Base-by-base conservation (phyloP, 2,329 filamentous ascomycete species). In the Chrysoporthe deuterocubensis region DNA sequence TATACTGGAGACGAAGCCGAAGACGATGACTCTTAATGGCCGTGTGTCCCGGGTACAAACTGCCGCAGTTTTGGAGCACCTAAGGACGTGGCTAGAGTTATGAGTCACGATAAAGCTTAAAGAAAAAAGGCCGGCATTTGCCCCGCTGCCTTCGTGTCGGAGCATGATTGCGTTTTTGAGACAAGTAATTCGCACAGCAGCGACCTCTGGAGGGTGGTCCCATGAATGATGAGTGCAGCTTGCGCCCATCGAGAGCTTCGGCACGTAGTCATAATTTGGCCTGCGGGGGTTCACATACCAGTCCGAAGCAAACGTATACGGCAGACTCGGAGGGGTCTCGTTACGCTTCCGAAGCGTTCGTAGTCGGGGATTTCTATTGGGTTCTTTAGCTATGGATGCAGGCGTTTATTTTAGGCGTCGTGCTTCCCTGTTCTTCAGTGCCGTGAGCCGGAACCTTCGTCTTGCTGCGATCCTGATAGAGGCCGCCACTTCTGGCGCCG, bases 301-400 rank as follows among this genome's bases (percentile, higher is more conserved):
- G 32, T 11, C 66, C 66, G 57, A 65, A 68, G 56, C 66, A 68
- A 50, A 65, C 62, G 56, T 52, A 26, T 60, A 68, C 50, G 50
- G 62, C 52, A 64, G 16, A 54, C 26, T 50, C 18, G 52, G 14
- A 65, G 48, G 44, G 57, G 26, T 43, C 40, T 64, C 62, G 50
- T 26, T 26, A 26, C 26, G 26, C 26, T 26, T 26, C 26, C 26
- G 26, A 26, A 26, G 26, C 26, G 26, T 26, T 26, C 26, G 26
- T 26, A 26, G 26, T 26, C 26, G 2, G 26, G 2, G 26, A 26
- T 26, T 26, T 26, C 26, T 26, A 26, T 26, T 26, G 26, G 26
- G 26, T 26, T 26, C 26, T 26, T 26, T 0, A 26, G 26, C 26
- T 26, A 26, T 26, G 26, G 26, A 26, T 26, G 26, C 26, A 2